Percentiles rank a stretch among this genome's conserved stretches.
phyloP scores from a whole-genome alignment of 75 land plant species.

The Pinus albicaulis region DNA sequence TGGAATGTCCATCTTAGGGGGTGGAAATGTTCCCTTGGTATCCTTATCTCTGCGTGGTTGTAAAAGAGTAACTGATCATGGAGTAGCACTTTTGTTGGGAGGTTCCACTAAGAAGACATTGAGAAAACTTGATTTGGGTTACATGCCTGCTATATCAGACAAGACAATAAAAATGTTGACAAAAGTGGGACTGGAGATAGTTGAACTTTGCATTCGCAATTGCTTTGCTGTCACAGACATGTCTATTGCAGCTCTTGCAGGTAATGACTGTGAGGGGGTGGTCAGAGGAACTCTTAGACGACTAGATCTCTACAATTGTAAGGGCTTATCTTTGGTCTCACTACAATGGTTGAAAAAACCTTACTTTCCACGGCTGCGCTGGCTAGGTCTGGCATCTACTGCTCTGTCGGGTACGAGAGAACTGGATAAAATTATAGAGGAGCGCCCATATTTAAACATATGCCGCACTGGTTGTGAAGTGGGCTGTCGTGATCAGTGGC shows the following conservation, averaged over 20 bases:
- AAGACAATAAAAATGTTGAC: constrained; percentile 31
- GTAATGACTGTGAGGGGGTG: neutral
- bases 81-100: constrained; percentile 38
- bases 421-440: constrained; percentile 10
- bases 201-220: constrained; percentile 52
- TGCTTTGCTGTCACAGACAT: constrained; percentile 55
- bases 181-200: constrained; percentile 20
- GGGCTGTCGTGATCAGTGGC: constrained; percentile 47
- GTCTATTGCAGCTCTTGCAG: constrained; percentile 37
- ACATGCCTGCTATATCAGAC: constrained; percentile 54
- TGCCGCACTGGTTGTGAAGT: constrained; percentile 46
- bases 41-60: constrained; percentile 60
- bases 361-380: constrained; percentile 48
- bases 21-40: constrained; percentile 27
- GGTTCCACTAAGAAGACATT: constrained; percentile 30
- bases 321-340: constrained; percentile 24
- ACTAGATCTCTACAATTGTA: constrained; percentile 68
- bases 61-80: constrained; percentile 61
- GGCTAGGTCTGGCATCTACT: constrained; percentile 64
- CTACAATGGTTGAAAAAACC: constrained; percentile 36
- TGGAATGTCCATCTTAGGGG: constrained; percentile 45
- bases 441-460: constrained; percentile 22
- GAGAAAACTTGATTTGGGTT: constrained; percentile 51
- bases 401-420: neutral
- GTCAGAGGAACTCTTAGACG: constrained; percentile 34